These are phyloP conservation scores for Picea abies DNA, from an alignment of 83 land plant genomes.

Conservation along the genomic window DNA sequence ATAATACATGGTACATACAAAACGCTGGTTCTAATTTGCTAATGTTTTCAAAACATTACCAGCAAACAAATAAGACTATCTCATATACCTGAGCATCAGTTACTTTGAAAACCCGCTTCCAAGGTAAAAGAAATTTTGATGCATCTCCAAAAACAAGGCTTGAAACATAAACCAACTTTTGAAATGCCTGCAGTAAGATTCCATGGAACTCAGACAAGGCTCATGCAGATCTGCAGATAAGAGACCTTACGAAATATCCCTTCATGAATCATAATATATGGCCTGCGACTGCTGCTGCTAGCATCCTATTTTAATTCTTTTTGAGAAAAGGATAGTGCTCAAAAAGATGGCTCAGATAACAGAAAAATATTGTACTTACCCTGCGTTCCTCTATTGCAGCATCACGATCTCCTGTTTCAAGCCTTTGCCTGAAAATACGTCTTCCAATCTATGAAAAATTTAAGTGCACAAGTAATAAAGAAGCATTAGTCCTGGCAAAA, in stretches of 20 bases:
- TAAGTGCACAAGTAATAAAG: background rate
- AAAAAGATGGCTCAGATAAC: background rate
- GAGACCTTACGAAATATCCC: slow-evolving; percentile 3
- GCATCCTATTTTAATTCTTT: background rate
- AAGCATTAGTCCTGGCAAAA: background rate
- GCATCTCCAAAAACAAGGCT: slow-evolving; percentile 96
- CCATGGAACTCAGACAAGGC: slow-evolving; percentile 7
- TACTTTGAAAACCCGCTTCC: slow-evolving; percentile 97
- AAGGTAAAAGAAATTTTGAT: slow-evolving; percentile 90
- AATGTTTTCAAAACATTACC: background rate
- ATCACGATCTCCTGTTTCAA: slow-evolving; percentile 95
- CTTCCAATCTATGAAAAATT: slow-evolving; percentile 79
- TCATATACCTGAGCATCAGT: slow-evolving; percentile 86
- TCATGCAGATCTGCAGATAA: background rate
- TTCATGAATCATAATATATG: background rate
- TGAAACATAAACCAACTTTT: slow-evolving; percentile 94
- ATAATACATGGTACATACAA: background rate
- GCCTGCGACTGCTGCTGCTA: background rate
- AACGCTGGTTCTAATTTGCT: background rate
- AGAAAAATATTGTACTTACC: slow-evolving; percentile 48
- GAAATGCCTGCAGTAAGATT: slow-evolving; percentile 85
- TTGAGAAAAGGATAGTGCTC: background rate
- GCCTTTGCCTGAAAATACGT: slow-evolving; percentile 80
- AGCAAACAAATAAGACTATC: background rate
- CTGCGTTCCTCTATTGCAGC: slow-evolving; percentile 81